phyloP scores from a whole-genome alignment of 768 basidiomycete species.

The Suillus sp. region DNA sequence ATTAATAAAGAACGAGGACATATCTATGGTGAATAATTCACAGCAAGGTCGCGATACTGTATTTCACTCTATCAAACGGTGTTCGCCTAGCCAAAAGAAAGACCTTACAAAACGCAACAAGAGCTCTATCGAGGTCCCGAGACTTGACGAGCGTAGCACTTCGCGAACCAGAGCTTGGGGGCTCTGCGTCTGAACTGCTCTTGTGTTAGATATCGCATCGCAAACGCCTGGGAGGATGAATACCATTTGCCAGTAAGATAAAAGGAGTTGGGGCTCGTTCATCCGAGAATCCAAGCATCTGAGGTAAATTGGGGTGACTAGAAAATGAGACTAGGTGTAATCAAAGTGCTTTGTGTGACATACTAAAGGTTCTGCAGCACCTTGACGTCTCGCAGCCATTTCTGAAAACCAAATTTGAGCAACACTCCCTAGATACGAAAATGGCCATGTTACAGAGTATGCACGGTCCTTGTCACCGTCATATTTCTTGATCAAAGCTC shows the following conservation, averaged over 20 bases:
- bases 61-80: neutral
- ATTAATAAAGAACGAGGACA: neutral
- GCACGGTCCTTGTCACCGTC: constrained; percentile 38
- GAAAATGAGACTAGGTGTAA: neutral
- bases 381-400: constrained; percentile 54
- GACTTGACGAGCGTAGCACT: constrained; percentile 36
- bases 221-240: neutral
- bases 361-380: constrained; percentile 52
- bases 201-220: neutral
- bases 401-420: constrained; percentile 28
- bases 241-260: constrained; percentile 53
- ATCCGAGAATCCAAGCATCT: constrained; percentile 53
- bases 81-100: neutral
- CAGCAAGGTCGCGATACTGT: constrained; percentile 46
- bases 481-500: constrained; percentile 46
- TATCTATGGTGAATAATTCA: constrained; percentile 18
- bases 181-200: constrained; percentile 44
- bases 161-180: constrained; percentile 43
- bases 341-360: constrained; percentile 17
- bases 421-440: neutral
- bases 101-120: constrained; percentile 37
- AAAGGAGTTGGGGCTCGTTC: constrained; percentile 49
- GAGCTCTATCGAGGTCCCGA: constrained; percentile 40
- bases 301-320: constrained; percentile 56
- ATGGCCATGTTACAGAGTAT: constrained; percentile 30